Percentiles rank a stretch among this genome's conserved stretches.
Evolutionary conservation across 345 rosid species (phyloP).

Genomic region (Aquilaria malaccensis): DNA sequence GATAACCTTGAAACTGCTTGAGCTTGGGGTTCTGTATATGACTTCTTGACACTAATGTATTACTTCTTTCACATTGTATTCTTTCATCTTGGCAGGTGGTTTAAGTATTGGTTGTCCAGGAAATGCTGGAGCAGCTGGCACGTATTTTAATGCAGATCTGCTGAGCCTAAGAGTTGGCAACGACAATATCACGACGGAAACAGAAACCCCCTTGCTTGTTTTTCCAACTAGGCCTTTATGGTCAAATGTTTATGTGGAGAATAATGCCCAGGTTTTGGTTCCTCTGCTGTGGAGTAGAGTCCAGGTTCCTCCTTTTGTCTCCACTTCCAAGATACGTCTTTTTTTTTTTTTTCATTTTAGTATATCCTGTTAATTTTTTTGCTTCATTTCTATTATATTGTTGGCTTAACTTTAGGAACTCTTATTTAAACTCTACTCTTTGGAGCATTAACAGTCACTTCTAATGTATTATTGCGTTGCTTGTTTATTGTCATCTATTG

Average conservation of each 20-base stretch:
- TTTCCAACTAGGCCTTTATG: slow-evolving; percentile 74
- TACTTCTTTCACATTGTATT: slow-evolving; percentile 6
- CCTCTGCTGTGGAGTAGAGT: slow-evolving; percentile 95
- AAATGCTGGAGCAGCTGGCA: slow-evolving; percentile 99
- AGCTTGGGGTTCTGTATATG: no score
- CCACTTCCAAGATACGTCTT: slow-evolving; percentile 1
- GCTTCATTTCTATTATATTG: background rate
- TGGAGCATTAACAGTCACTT: slow-evolving; percentile 1
- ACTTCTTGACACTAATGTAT: no score
- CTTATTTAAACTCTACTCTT: background rate
- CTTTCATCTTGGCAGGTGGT: slow-evolving; percentile 58
- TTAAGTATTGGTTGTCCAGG: slow-evolving; percentile 69
- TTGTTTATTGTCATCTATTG: no score
- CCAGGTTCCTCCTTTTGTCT: slow-evolving; percentile 53
- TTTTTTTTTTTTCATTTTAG: slow-evolving; percentile 7
- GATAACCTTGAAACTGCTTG: no score
- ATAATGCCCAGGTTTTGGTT: slow-evolving; percentile 87
- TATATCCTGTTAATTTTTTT: background rate
- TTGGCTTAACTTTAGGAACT: background rate
- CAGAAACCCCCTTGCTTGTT: slow-evolving; percentile 92
- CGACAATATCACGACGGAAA: slow-evolving; percentile 74
- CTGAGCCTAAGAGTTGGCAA: slow-evolving; percentile 84
- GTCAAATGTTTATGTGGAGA: slow-evolving; percentile 93
- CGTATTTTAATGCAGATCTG: slow-evolving; percentile 78
- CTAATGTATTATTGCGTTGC: no score